Evolutionary conservation across 1,284 basidiomycete genomes (phyloP), one percentile per base, ranked within the genome.

Genomic region (Dichomitus squalens): DNA sequence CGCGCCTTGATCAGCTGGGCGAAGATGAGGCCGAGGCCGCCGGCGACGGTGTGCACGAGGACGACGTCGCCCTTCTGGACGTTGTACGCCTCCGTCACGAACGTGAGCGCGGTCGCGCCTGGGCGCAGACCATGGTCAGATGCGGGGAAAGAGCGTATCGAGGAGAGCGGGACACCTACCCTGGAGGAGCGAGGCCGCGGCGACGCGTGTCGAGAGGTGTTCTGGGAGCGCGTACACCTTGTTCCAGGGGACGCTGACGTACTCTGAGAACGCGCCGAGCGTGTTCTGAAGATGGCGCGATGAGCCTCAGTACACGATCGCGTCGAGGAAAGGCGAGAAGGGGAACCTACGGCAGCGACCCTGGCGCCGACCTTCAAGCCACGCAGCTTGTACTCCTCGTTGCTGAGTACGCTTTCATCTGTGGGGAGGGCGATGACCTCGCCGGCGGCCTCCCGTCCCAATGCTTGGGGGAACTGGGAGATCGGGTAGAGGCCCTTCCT

Each of bases 21-120:
- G 59, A 89, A 81, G 49, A 88, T 65, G 36, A 88, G 75, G 4
- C 88, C 88, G 31, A 88, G 76, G 20, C 86, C 87, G 18, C 96
- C 96, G 0, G 96, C 95, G n/a, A 96, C 86, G 14, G 96, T 96
- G 69, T 97, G 93, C 12, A 98, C 82, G 48, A 95, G 81, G 55
- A 95, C 81, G 20, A 75, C 78, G 62, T 93, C 90, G 4, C 84
- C 88, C 64, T 81, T 81, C 73, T 96, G 83, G 49, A 96, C 90
- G 41, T 85, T 76, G 72, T 98, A 93, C 2, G 93, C 85, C 72
- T 98, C 95, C 47, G 86, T 86, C 58, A 92, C 80, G 68, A 96
- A 89, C 0, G 86, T 87, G 14, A 92, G 72, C 0, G 90, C 90
- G 0, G 96, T 98, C 50, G 95, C 67, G 14, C 88, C 92, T 72